Percentiles rank a stretch among this genome's conserved stretches.
Conservation (phyloP, 1,284 basidiomycete genomes). For the Boletus semigastroideus region DNA sequence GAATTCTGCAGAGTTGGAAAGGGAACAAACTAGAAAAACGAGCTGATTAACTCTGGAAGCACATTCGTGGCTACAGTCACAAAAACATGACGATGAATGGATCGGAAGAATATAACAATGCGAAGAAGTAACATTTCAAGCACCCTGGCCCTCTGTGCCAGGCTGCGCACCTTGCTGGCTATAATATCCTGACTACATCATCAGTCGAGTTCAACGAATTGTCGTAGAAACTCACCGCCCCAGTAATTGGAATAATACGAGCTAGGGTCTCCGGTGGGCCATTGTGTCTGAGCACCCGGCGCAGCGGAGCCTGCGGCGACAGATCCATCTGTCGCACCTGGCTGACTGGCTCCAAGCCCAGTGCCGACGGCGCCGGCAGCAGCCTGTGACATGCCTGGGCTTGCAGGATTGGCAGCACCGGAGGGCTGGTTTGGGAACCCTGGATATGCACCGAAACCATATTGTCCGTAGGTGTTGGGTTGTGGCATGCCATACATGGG, state of each 20-base stretch:
- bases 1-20: constrained; percentile 27
- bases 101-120: constrained; percentile 28
- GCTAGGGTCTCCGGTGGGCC: constrained; percentile 68
- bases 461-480: constrained; percentile 75
- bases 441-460: constrained; percentile 71
- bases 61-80: constrained; percentile 37
- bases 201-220: constrained; percentile 9
- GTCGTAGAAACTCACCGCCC: constrained; percentile 56
- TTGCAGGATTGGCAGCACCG: constrained; percentile 48
- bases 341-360: constrained; percentile 53
- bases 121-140: constrained; percentile 40
- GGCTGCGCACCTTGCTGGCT: constrained; percentile 68
- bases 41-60: constrained; percentile 21
- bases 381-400: constrained; percentile 68
- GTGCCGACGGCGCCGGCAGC: constrained; percentile 50
- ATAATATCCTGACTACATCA: constrained; percentile 62
- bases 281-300: constrained; percentile 66
- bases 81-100: constrained; percentile 25
- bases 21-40: constrained; percentile 22
- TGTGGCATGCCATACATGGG: constrained; percentile 88
- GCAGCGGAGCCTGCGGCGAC: constrained; percentile 44
- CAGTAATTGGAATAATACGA: constrained; percentile 81
- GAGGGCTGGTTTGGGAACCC: constrained; percentile 64
- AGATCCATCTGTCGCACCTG: constrained; percentile 56
- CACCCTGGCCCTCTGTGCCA: constrained; percentile 60